phyloP scores from a whole-genome alignment of 805 yeast genomes.

The Barnettozyma sucrosica region DNA sequence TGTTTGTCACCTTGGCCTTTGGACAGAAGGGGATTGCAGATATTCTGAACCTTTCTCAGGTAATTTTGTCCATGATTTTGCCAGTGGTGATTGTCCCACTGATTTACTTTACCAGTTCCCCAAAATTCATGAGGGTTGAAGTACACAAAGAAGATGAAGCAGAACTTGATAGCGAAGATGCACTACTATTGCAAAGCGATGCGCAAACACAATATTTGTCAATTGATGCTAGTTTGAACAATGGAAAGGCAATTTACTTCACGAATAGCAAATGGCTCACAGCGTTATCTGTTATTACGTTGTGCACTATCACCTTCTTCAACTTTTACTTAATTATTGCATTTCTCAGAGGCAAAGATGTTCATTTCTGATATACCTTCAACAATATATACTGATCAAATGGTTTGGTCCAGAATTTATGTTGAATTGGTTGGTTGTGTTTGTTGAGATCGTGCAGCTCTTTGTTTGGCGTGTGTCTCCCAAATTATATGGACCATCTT shows the following conservation, averaged over 20 bases:
- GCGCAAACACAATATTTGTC: not conserved
- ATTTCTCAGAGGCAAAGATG: constrained; percentile 41
- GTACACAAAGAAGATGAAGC: constrained; percentile 15
- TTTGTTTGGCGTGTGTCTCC: too few species aligned
- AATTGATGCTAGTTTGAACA: constrained; percentile 2
- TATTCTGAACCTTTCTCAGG: constrained; percentile 77
- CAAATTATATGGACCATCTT: too few species aligned
- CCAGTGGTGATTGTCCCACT: constrained; percentile 89
- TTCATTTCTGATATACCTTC: constrained; percentile 12
- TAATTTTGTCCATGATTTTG: constrained; percentile 68
- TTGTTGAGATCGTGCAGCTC: too few species aligned
- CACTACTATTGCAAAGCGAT: not conserved
- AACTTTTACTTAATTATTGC: constrained; percentile 59
- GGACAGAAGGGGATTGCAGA: constrained; percentile 80
- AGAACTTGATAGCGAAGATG: constrained; percentile 8
- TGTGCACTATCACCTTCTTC: constrained; percentile 62
- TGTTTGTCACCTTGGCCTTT: constrained; percentile 60
- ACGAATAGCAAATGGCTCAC: constrained; percentile 43
- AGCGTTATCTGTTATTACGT: constrained; percentile 47
- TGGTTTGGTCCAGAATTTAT: too few species aligned
- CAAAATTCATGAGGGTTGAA: constrained; percentile 59
- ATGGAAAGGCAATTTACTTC: constrained; percentile 28
- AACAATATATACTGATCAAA: too few species aligned
- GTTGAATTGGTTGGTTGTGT: too few species aligned
- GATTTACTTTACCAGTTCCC: constrained; percentile 70